phyloP scores from a whole-genome alignment of 1,284 basidiomycete genomes.

The Melampsora americana region DNA sequence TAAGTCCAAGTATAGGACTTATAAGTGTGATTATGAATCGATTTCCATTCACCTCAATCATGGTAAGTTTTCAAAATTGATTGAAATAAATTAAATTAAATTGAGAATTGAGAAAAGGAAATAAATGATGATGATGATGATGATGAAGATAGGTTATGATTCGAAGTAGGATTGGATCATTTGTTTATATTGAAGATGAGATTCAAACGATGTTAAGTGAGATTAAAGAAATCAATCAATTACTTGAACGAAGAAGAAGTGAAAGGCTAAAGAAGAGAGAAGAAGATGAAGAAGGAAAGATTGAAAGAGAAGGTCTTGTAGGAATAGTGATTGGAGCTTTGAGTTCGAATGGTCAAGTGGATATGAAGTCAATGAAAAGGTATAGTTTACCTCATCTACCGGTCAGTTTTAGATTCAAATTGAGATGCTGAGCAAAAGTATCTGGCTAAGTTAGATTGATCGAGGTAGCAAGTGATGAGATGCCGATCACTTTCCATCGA shows the following conservation, averaged over 20 bases:
- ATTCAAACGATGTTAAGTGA: neutral
- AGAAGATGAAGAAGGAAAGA: neutral
- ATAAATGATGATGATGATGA: too few relatives aligned
- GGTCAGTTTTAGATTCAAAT: too few relatives aligned
- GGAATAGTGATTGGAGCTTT: neutral
- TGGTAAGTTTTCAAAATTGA: too few relatives aligned
- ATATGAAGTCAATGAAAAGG: neutral
- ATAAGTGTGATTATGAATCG: neutral
- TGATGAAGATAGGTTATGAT: constrained; percentile 7
- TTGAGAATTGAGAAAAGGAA: too few relatives aligned
- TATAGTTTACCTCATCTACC: too few relatives aligned
- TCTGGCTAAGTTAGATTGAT: neutral
- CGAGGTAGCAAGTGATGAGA: neutral
- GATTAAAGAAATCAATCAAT: neutral
- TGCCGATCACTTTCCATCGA: constrained; percentile 5
- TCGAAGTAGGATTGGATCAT: neutral
- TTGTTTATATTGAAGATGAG: constrained; percentile 11
- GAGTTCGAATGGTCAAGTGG: neutral
- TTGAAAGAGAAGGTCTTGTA: neutral
- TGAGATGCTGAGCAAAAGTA: too few relatives aligned
- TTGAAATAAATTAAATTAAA: too few relatives aligned
- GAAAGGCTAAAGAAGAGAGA: too few relatives aligned
- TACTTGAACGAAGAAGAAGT: neutral
- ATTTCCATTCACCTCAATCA: neutral
- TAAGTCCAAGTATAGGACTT: neutral